Percentiles rank a stretch among this genome's conserved stretches.
Conservation (phyloP, 192 early-diverging fungal species). For the Pilobolus umbonatus region DNA sequence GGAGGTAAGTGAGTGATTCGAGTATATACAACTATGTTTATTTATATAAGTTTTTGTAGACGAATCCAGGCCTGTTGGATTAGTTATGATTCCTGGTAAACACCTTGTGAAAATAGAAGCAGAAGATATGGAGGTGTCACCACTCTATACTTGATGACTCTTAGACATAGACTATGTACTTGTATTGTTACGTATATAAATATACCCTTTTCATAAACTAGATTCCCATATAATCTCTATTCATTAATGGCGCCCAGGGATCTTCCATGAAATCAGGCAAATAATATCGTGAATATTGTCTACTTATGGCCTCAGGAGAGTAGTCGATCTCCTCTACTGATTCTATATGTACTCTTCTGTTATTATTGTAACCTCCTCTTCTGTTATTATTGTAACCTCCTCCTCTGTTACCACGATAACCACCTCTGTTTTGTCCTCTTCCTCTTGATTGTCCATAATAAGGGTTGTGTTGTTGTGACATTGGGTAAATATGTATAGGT, state of each 20-base stretch:
- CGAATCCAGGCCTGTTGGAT: constrained; percentile 58
- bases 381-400: neutral
- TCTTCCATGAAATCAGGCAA: constrained; percentile 6
- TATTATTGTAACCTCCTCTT: neutral
- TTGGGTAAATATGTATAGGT: too few species aligned
- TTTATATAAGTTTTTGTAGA: constrained; percentile 24
- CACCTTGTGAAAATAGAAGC: constrained; percentile 60
- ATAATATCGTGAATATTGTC: constrained; percentile 2
- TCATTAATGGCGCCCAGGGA: constrained; percentile 9
- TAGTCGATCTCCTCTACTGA: neutral
- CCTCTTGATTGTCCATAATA: neutral
- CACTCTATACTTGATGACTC: constrained; percentile 15
- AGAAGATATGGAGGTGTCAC: constrained; percentile 37
- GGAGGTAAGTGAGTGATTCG: constrained; percentile 28
- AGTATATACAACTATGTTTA: neutral
- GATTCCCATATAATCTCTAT: neutral
- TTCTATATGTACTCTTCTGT: neutral
- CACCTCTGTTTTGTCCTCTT: neutral
- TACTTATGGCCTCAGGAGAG: neutral
- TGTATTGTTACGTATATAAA: neutral
- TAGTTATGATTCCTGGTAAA: constrained; percentile 75
- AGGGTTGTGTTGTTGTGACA: too few species aligned
- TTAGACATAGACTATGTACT: neutral
- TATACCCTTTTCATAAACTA: too few species aligned
- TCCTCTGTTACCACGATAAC: neutral